A percentile compares a stretch with the other conserved stretches of the same genome.
Evolutionary conservation across 768 basidiomycete species (phyloP).

Genomic region (Favolaschia claudopus): DNA sequence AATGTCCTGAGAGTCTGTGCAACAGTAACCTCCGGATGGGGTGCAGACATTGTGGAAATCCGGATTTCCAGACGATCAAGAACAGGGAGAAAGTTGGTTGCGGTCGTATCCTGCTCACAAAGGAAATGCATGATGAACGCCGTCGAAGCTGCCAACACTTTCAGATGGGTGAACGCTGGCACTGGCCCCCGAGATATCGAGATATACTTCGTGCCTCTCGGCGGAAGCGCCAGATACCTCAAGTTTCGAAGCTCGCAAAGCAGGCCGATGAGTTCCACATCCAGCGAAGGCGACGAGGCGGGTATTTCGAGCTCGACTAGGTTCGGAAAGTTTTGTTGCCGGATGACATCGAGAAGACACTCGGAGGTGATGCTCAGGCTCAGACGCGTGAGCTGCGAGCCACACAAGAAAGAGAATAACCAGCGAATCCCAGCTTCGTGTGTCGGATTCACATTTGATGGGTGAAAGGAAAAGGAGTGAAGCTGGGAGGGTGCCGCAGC

Average conservation of each 20-base stretch:
- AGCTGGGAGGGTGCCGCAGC: too few relatives aligned
- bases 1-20: background rate
- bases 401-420: background rate
- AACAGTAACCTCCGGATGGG: background rate
- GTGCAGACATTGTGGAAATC: background rate
- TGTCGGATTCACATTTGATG: background rate
- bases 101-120: too few relatives aligned
- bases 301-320: background rate
- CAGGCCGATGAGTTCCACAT: background rate
- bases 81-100: background rate
- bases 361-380: background rate
- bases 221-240: background rate
- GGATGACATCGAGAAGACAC: background rate
- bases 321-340: background rate
- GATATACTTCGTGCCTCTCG: background rate
- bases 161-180: background rate
- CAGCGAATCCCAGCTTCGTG: background rate
- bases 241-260: background rate
- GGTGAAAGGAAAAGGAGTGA: constrained; percentile 1
- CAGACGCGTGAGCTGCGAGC: background rate
- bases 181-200: too few relatives aligned
- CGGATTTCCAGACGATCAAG: constrained; percentile 1
- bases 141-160: background rate
- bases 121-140: background rate
- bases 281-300: background rate